Evolutionary conservation across 768 basidiomycete genomes (phyloP).

Genomic region (Artomyces pyxidatus): DNA sequence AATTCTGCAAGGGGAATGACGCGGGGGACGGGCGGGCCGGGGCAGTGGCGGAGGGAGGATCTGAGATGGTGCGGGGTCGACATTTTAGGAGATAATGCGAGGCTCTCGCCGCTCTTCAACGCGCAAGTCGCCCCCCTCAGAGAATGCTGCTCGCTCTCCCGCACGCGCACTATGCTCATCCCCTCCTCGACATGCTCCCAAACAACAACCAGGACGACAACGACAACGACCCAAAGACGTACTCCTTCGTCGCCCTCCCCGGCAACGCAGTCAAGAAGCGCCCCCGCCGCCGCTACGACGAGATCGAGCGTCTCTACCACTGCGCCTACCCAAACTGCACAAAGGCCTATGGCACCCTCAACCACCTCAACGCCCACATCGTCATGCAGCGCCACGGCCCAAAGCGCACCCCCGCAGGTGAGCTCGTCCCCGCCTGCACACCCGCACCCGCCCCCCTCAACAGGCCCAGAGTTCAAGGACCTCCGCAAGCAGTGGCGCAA

Average conservation of each 20-base stretch:
- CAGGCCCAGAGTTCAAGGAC: conserved; percentile 86
- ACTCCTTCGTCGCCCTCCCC: conserved; percentile 74
- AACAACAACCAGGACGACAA: conserved; percentile 17
- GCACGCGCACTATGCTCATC: conserved; percentile 6
- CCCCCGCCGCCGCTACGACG: conserved; percentile 82
- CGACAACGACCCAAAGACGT: conserved; percentile 47
- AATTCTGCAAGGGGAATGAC: conserved; percentile 17
- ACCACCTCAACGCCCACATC: conserved; percentile 96
- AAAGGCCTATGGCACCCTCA: conserved; percentile 90
- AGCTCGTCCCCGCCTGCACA: conserved; percentile 21
- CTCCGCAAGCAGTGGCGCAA: conserved; percentile 95
- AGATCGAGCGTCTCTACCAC: conserved; percentile 89
- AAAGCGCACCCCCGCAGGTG: conserved; percentile 86
- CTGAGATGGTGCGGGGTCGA: conserved; percentile 2
- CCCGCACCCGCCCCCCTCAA: conserved; percentile 12
- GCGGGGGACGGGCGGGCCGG: conserved; percentile 15
- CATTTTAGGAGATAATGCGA: conserved; percentile 8
- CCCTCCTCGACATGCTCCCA: conserved; percentile 12
- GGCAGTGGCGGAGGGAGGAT: conserved; percentile 13
- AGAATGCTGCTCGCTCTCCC: conserved; percentile 8
- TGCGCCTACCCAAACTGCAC: conserved; percentile 56
- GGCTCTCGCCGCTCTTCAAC: no score
- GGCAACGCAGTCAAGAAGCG: conserved; percentile 79
- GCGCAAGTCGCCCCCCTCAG: no score
- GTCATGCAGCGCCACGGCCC: conserved; percentile 96